Percentiles rank a stretch among this genome's conserved stretches.
These are phyloP conservation scores for Priceomyces melissophilus DNA, from an alignment of 805 yeast genomes.

Conservation along the genomic window DNA sequence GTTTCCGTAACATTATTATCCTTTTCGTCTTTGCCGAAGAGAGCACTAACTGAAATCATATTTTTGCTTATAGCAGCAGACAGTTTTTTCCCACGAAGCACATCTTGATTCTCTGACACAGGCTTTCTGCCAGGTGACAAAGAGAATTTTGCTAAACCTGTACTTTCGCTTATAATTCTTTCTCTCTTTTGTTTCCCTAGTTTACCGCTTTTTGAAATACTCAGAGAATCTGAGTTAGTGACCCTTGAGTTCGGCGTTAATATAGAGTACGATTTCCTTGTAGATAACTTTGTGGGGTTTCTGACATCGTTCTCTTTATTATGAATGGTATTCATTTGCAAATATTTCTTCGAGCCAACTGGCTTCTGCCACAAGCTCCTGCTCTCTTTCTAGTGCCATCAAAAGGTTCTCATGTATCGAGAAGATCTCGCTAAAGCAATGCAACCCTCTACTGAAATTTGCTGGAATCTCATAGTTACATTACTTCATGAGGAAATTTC, in stretches of 20 bases:
- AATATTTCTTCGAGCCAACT: too few species aligned
- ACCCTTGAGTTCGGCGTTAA: too few species aligned
- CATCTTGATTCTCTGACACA: too few species aligned
- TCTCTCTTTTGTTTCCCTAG: constrained; percentile 5
- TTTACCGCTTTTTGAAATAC: too few species aligned
- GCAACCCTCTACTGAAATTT: neutral
- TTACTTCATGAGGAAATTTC: constrained; percentile 7
- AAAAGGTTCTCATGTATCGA: too few species aligned
- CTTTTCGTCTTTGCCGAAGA: constrained; percentile 15
- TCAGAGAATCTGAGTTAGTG: too few species aligned
- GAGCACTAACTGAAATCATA: constrained; percentile 35
- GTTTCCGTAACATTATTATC: neutral
- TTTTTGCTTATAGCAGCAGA: constrained; percentile 7
- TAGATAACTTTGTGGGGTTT: neutral
- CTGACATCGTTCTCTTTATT: neutral
- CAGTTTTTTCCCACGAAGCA: too few species aligned
- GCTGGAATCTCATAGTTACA: neutral
- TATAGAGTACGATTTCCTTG: neutral
- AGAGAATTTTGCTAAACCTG: constrained; percentile 49
- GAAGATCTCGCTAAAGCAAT: too few species aligned
- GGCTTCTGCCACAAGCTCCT: too few species aligned
- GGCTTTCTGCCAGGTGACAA: constrained; percentile 13
- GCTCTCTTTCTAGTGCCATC: too few species aligned
- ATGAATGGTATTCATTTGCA: neutral
- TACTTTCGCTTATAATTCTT: constrained; percentile 46